Evolutionary conservation across 2,329 filamentous ascomycete species (phyloP), one percentile per base, ranked within the genome.

Genomic region (Trichoderma hamatum): DNA sequence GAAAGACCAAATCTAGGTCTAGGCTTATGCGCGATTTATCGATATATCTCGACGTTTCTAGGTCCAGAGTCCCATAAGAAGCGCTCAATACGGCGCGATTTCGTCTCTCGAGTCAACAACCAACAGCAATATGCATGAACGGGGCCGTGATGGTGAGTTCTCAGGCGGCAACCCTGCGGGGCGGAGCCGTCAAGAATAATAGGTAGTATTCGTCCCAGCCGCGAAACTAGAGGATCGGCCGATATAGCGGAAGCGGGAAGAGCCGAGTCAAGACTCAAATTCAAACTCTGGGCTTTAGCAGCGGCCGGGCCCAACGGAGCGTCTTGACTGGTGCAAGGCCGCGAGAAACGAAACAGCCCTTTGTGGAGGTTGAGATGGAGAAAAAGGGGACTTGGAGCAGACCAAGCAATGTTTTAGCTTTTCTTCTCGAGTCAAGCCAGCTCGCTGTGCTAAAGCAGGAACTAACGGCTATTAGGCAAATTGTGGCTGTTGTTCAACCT

Each of bases 331-430:
- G 62, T 46, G 62, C 51, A 24, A 34, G 10, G 24, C 49, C 63
- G 36, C n/a, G 54, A 67, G 54, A 59, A 49, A 67, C 28, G 28
- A 46, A 36, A 51, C 34, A 14, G 49, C 54, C 54, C 52, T 54
- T 67, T 34, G 63, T 36, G 63, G 54, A 67, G 54, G 39, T 51
- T 67, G 63, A 51, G 30, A 67, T 59, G 63, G 36, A 51, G 63
- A 67, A 67, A 64, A 67, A 46, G 36, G 63, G 63, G 28, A 58
- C 52, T 66, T 21, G 28, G 34, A 30, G 51, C 51, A 24, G 52
- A 19, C 36, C 34, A 66, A 49, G 28, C 63, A 28, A 26, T 28
- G 24, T 32, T 66, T 67, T 67, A 58, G 63, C 63, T 59, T 67
- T 58, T 49, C 36, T 36, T 2, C 10, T 49, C 14, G 28, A 34